Conservation (phyloP, 2,329 filamentous ascomycete species). For the Myriosclerotinia duriaeana region DNA sequence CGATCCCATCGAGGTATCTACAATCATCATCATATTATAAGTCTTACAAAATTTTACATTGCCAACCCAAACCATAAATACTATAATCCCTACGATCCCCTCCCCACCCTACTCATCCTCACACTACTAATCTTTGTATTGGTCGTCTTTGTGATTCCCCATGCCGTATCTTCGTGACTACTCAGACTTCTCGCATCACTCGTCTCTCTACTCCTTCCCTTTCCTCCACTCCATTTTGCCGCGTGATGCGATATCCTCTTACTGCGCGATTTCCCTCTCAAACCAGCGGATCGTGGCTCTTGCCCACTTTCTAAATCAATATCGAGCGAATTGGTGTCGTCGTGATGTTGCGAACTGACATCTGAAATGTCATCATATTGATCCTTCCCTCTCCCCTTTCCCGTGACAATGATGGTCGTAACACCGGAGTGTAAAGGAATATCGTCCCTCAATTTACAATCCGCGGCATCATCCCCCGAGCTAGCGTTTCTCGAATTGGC, state of each 20-base stretch:
- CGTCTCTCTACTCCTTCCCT: neutral
- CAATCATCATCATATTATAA: slow-evolving; percentile 6
- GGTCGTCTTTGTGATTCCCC: slow-evolving; percentile 15
- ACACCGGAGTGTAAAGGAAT: slow-evolving; percentile 2
- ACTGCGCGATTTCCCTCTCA: neutral
- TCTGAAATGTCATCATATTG: neutral
- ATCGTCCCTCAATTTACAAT: neutral
- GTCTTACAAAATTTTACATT: slow-evolving; percentile 1
- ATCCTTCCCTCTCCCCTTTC: neutral
- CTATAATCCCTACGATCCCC: neutral
- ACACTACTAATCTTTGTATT: slow-evolving; percentile 13
- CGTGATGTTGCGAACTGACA: neutral
- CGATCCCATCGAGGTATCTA: slow-evolving; percentile 11
- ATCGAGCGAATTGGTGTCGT: neutral
- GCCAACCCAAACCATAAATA: neutral
- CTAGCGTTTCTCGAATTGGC: neutral
- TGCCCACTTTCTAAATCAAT: slow-evolving; percentile 8
- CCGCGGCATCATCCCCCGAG: neutral
- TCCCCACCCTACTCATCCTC: neutral
- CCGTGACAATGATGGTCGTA: neutral
- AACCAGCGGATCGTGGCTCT: neutral
- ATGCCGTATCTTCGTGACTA: neutral
- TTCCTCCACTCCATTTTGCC: neutral
- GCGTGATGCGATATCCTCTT: neutral
- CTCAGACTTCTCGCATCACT: slow-evolving; percentile 3